These are phyloP conservation scores for Syzygium aromaticum DNA, from an alignment of 345 rosid species.

Conservation along the genomic window DNA sequence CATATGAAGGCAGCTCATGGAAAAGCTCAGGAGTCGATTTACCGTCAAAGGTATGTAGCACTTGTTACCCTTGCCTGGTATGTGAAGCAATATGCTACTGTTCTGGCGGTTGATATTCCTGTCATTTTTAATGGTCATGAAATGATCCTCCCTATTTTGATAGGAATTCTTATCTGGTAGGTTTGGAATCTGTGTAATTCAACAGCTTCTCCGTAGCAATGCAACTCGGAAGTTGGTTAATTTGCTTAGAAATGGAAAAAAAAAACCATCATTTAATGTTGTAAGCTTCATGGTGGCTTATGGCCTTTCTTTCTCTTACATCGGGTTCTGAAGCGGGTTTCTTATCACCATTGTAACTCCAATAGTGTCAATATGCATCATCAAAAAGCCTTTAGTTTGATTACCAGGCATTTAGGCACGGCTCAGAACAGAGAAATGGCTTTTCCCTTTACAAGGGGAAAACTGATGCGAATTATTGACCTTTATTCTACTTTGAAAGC, in stretches of 20 bases:
- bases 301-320: neutral
- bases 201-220: neutral
- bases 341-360: neutral
- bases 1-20: slow-evolving; percentile 98
- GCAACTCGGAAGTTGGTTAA: neutral
- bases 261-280: neutral
- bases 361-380: neutral
- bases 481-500: neutral
- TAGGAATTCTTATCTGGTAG: neutral
- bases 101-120: neutral
- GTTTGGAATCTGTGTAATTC: neutral
- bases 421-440: neutral
- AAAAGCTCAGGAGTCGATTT: slow-evolving; percentile 92
- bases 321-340: neutral
- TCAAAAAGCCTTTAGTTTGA: neutral
- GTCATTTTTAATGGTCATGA: neutral
- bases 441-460: neutral
- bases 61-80: neutral
- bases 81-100: neutral
- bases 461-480: neutral
- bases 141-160: neutral
- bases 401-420: neutral
- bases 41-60: slow-evolving; percentile 75
- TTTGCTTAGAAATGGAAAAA: neutral
- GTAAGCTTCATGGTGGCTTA: neutral